Base-by-base conservation (phyloP, 108 stramenopile genomes). In the Bacterosira constricta region DNA sequence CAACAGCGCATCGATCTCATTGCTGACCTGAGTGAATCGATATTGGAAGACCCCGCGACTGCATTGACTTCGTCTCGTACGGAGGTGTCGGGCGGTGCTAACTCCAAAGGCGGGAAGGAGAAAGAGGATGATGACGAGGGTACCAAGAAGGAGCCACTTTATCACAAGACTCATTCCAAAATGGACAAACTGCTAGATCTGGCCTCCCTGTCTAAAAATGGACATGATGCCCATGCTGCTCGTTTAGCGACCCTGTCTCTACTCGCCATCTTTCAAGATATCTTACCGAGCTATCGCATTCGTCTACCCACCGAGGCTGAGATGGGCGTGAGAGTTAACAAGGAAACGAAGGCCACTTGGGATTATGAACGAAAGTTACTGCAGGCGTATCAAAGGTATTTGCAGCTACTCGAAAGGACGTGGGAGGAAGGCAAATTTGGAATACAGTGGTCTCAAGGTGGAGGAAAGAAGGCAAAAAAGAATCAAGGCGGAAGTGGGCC, bases 241-340 rank as follows among this genome's bases (percentile, higher is more conserved):
- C 80, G 80, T 15, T 66, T 97, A 15, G 95, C 90, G 0, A 61
- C 97, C 21, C 51, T 96, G 53, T 96, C 94, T 1, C 66, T 94
- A 31, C 75, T 97, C 42, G 96, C 96, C 15, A 86, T 98, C 10
- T 97, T 95, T 56, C 83, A 86, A 67, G 98, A 98, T 55, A 88
- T 98, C 32, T 47, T 97, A 5, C 98, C 98, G 11, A 75, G 83
- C 10, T 97, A 97, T 71, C 85, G 96, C 21, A 96, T 98, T 32
- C 88, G 95, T 23, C 63, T 93, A n/a, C 96, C 94, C 25, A 94
- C 90, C 6, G 87, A 83, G 51, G 63, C 78, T 0, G 97, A 97
- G 72, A 70, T 80, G 74, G 75, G 87, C 8, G 90, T 87, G 5
- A 80, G 89, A 63, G 90, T 95, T 18, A 77, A 85, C 54, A 96